A percentile compares a stretch with the other conserved stretches of the same genome.
Evolutionary conservation across 371 early-diverging fungal species (phyloP).

Genomic region (Umbelopsis sp.): DNA sequence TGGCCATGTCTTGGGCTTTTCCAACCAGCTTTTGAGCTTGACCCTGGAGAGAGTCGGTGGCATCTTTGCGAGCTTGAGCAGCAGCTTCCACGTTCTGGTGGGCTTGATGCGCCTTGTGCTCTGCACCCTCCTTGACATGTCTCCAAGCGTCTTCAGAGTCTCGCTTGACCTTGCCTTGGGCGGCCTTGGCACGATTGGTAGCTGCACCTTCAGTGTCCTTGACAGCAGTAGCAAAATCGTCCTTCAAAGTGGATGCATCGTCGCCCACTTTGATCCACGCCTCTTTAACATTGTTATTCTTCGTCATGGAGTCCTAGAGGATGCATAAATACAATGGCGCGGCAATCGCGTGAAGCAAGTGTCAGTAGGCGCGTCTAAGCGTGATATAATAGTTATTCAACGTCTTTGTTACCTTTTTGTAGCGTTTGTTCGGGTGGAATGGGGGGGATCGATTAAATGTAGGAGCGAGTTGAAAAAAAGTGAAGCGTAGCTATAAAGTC

Average conservation of each 20-base stretch:
- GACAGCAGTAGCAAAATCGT: not conserved
- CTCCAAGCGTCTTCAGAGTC: slow-evolving; percentile 9
- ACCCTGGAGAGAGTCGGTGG: not conserved
- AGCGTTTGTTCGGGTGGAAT: too few species aligned
- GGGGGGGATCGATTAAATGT: not conserved
- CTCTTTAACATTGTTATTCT: slow-evolving; percentile 3
- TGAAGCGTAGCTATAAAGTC: not conserved
- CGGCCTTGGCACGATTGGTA: not conserved
- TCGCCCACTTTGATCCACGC: slow-evolving; percentile 7
- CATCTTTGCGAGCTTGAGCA: not conserved
- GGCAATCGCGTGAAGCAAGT: not conserved
- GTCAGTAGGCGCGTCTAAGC: not conserved
- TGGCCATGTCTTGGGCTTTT: slow-evolving; percentile 5
- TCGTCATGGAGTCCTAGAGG: not conserved
- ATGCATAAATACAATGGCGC: not conserved
- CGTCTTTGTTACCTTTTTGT: not conserved
- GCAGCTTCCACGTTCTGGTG: slow-evolving; percentile 9
- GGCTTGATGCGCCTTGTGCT: not conserved
- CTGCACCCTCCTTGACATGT: not conserved
- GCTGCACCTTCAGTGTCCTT: not conserved
- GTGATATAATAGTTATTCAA: not conserved
- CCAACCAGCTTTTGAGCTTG: not conserved
- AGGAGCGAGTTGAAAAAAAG: not conserved
- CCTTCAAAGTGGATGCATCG: not conserved
- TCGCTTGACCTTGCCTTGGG: not conserved